Evolutionary conservation across 305 asterid genomes (phyloP).

Genomic region (Fraxinus sp.): DNA sequence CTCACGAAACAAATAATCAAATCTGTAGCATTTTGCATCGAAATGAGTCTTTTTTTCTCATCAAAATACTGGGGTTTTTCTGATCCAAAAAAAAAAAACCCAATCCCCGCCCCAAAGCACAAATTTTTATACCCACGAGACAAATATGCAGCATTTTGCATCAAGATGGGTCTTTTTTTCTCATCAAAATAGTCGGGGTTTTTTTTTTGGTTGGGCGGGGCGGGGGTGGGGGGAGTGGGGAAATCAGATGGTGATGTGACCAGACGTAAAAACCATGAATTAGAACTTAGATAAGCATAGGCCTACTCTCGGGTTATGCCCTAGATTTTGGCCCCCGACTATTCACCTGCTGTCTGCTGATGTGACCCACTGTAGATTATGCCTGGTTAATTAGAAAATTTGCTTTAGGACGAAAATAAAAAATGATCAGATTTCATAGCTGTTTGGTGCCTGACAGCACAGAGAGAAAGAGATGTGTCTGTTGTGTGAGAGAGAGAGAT

Average conservation of each 20-base stretch:
- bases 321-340: slow-evolving; percentile 32
- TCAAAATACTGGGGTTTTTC: not conserved
- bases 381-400: slow-evolving; percentile 32
- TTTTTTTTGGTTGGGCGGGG: too few species aligned
- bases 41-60: not conserved
- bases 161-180: not conserved
- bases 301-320: slow-evolving; percentile 33
- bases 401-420: not conserved
- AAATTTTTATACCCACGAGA: slow-evolving; percentile 1
- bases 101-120: not conserved
- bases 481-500: not conserved
- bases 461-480: not conserved
- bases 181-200: not conserved
- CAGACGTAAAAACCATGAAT: slow-evolving; percentile 34
- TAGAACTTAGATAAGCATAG: slow-evolving; percentile 28
- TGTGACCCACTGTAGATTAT: slow-evolving; percentile 73
- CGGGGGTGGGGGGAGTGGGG: not conserved
- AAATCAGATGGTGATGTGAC: slow-evolving; percentile 48
- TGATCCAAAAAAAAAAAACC: not conserved
- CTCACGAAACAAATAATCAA: slow-evolving; percentile 3
- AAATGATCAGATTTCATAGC: slow-evolving; percentile 43
- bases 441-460: slow-evolving; percentile 21
- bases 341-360: slow-evolving; percentile 84
- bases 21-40: not conserved
- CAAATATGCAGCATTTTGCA: not conserved